These are phyloP conservation scores for Paramecium biaurelia DNA, from an alignment of 73 alveolate genomes.

Conservation along the genomic window DNA sequence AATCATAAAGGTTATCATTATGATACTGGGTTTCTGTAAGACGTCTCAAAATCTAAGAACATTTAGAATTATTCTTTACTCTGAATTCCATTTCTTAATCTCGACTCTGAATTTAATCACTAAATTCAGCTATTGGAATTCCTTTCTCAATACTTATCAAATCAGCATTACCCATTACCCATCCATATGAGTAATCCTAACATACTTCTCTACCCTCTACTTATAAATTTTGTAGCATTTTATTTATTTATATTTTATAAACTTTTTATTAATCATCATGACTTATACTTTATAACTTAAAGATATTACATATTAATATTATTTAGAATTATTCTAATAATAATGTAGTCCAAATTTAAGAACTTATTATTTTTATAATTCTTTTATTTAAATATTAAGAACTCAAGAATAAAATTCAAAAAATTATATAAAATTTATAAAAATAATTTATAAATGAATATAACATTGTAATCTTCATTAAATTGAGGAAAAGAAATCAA, in stretches of 20 bases:
- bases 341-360: no score
- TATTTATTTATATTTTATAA: not conserved
- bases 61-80: not conserved
- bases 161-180: conserved; percentile 42
- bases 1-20: conserved; percentile 65
- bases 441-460: no score
- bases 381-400: not conserved
- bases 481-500: no score
- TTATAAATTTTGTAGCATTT: not conserved
- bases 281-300: not conserved
- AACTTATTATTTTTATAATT: not conserved
- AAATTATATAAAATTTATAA: no score
- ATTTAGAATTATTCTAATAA: no score
- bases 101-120: conserved; percentile 32
- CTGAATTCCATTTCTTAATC: conserved; percentile 58
- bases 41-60: conserved; percentile 62
- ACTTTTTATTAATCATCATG: not conserved
- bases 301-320: no score
- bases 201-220: not conserved
- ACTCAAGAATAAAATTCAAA: not conserved
- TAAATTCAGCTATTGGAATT: not conserved
- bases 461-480: no score
- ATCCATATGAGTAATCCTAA: conserved; percentile 18
- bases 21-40: conserved; percentile 82
- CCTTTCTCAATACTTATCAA: conserved; percentile 30